Base-by-base conservation (phyloP, 352 stramenopile species). In the Phytopythium montanum region DNA sequence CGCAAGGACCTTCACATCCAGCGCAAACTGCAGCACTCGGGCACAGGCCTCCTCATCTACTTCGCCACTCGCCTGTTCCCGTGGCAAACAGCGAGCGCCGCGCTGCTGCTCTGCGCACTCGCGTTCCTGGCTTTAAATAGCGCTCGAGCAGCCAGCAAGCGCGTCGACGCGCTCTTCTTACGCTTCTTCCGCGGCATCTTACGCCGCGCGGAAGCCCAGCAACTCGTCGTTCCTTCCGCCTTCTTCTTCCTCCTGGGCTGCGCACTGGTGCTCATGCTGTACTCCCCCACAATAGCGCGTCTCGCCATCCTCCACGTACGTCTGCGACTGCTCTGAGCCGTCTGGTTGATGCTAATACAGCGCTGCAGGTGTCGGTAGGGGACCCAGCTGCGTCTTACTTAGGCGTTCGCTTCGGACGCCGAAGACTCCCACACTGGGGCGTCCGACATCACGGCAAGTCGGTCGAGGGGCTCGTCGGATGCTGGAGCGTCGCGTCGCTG, bases 181-280 rank as follows among this genome's bases (percentile, higher is more conserved):
- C 52, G 59, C 39, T 69, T 62, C 31, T 86, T 88, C 46, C 44
- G 61, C 13, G 66, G 60, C 36, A 74, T 88, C 25, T 41, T 88
- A 51, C 72, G 79, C 16, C 66, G 65, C n/a, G 53, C 81, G 44
- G 79, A 88, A 54, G 65, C 82, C 16, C 55, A 62, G 5, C 59
- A 62, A 53, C 33, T 58, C 0, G 68, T 64, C 5, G 23, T 88
- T n/a, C 79, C 79, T 0, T 76, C 76, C 13, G 76, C 76, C 14
- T 86, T 76, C 57, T 88, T 84, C 62, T 88, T 88, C 64, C 56
- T 88, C 14, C 57, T 86, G 19, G 79, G 79, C 26, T 75, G 66
- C 5, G 72, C 65, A 28, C 61, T 72, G 13, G 74, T 72, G 16
- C 60, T 85, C 3, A 59, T 54, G 19, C 9, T 85, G 12, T 85